Percentiles rank a stretch among this genome's conserved stretches.
Conservation (phyloP, 306 rosid species). For the Astragalus membranaceus region DNA sequence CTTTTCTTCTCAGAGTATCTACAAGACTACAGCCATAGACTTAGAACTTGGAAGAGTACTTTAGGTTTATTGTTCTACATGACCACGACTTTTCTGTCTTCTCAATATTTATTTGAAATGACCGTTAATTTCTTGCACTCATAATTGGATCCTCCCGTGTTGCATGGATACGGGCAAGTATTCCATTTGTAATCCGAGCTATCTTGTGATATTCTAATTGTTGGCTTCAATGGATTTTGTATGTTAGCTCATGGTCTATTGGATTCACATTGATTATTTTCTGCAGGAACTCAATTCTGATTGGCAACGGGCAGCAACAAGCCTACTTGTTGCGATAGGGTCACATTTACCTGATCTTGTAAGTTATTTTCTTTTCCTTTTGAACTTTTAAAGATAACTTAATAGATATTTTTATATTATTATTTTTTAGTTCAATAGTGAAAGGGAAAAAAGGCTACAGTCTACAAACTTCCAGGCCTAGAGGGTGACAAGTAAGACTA, state of each 20-base stretch:
- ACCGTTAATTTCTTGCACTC: background rate
- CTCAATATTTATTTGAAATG: background rate
- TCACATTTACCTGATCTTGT: slow-evolving; percentile 90
- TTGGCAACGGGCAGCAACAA: slow-evolving; percentile 93
- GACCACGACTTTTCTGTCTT: background rate
- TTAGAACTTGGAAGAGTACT: background rate
- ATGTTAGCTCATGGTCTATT: slow-evolving; percentile 1
- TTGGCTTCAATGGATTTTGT: background rate
- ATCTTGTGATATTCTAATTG: slow-evolving; percentile 3
- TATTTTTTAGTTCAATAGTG: background rate
- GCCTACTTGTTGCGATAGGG: slow-evolving; percentile 85
- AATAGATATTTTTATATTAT: background rate
- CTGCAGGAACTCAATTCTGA: slow-evolving; percentile 78
- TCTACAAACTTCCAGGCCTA: background rate
- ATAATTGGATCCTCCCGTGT: background rate
- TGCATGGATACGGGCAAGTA: background rate
- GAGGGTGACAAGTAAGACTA: slow-evolving; percentile 11
- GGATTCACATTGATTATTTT: slow-evolving; percentile 15
- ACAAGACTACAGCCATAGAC: no score
- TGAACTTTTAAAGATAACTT: background rate
- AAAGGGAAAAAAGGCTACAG: slow-evolving; percentile 8
- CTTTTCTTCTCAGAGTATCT: background rate
- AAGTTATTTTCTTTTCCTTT: slow-evolving; percentile 31
- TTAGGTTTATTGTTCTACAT: background rate
- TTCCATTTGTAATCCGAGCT: background rate